Conservation (phyloP, 768 basidiomycete species). For the Auriscalpium microsporum region DNA sequence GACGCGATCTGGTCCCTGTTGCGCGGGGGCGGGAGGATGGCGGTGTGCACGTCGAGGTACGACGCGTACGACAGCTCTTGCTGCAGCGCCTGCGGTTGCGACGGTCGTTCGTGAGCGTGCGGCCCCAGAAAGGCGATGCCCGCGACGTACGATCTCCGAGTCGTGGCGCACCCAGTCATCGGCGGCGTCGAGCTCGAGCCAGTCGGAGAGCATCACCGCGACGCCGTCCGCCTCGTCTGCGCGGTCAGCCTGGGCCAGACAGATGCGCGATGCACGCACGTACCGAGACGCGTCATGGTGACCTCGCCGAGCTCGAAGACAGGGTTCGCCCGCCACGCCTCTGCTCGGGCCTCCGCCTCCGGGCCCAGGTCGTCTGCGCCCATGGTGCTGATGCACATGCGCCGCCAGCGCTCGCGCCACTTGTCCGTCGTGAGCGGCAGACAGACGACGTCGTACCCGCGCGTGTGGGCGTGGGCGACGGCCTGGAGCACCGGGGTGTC, state of each 20-base stretch:
- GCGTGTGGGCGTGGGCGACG: conserved; percentile 42
- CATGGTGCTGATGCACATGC: conserved; percentile 71
- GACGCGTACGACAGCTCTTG: conserved; percentile 92
- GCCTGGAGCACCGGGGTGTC: conserved; percentile 44
- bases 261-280: conserved; percentile 4
- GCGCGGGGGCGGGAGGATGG: conserved; percentile 83
- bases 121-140: conserved; percentile 6
- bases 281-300: conserved; percentile 82
- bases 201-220: conserved; percentile 78
- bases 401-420: conserved; percentile 84
- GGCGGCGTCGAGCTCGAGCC: conserved; percentile 88
- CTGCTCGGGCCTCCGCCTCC: conserved; percentile 56
- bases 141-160: conserved; percentile 74
- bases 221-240: conserved; percentile 69
- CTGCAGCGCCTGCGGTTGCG: conserved; percentile 60
- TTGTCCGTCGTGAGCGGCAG: conserved; percentile 82
- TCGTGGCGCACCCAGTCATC: conserved; percentile 96
- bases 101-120: neutral
- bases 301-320: conserved; percentile 78
- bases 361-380: conserved; percentile 27
- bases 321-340: conserved; percentile 80
- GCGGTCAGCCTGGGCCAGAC: neutral
- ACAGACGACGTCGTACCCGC: conserved; percentile 70
- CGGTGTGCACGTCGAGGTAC: conserved; percentile 79
- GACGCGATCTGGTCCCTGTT: conserved; percentile 80